Evolutionary conservation across 768 basidiomycete genomes (phyloP), one percentile per base, ranked within the genome.

Genomic region (Termitomyces sp.): DNA sequence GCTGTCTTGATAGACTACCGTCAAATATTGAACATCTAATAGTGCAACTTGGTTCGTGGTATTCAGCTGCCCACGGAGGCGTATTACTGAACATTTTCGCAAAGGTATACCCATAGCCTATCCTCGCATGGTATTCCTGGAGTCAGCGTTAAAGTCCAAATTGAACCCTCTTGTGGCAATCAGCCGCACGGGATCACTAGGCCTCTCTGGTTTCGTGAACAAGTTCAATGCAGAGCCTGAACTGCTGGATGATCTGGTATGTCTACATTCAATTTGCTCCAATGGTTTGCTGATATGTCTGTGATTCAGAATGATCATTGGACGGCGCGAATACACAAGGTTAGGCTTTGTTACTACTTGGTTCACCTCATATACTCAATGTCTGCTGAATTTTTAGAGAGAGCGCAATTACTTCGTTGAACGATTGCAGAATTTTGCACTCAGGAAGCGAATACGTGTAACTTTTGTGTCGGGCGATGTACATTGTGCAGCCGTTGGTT

Each of bases 221-320:
- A 90, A 91, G 68, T 95, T 94, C 72, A 94, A 95, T 70, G 83
- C 83, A n/a, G 91, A 92, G 44, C 91, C 95, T 0, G 97, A 98
- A 72, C 74, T 99, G 30, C 79, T 98, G 55, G 96, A 98, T 72
- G 96, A 99, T 74, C 76, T 95, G 72, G 90, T 89, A 60, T 34
- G 80, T 66, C 8, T 52, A 33, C 47, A 9, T 40, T 36, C 40
- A 52, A 52, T 18, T 49, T 56, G 53, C 4, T 4, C 58, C 34
- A 18, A 33, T 37, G 9, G 22, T 9, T 4, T 46, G 13, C 43
- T 9, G 27, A 18, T 2, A 34, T 27, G 32, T 56, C 20, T 43
- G 16, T 39, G 14, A 26, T 24, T 14, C 60, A 91, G 86, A 94
- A 94, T 62, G 93, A 96, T 67, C 93, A 95, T 65, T 95, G 94